Conservation (phyloP, 441 rosid genomes). For the Gossypium schwendimanii region DNA sequence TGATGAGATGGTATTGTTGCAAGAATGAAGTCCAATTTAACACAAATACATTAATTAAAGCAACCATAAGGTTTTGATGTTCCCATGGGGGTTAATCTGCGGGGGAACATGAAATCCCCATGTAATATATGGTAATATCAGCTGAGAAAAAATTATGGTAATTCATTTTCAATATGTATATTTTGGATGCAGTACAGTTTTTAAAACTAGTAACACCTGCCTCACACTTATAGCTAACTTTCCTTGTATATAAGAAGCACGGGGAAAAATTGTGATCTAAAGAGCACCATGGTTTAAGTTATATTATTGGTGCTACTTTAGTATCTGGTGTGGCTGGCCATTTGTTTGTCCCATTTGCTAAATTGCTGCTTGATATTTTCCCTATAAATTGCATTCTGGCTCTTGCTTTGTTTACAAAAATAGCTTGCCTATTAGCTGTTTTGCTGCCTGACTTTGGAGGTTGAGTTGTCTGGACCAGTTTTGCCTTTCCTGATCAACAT, state of each 20-base stretch:
- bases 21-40: neutral
- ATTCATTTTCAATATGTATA: neutral
- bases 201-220: neutral
- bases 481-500: neutral
- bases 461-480: neutral
- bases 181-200: neutral
- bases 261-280: neutral
- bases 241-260: neutral
- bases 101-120: neutral
- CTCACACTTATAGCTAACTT: neutral
- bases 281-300: neutral
- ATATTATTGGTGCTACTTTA: neutral
- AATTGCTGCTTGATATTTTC: neutral
- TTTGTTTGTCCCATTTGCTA: neutral
- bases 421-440: neutral
- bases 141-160: neutral
- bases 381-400: neutral
- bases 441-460: conserved; percentile 2
- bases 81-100: neutral
- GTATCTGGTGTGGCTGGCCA: neutral
- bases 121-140: neutral
- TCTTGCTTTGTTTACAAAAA: neutral
- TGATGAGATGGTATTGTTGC: neutral
- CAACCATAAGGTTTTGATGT: neutral
- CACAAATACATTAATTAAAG: neutral